Evolutionary conservation across 345 rosid species (phyloP), one percentile per base, ranked within the genome.

Genomic region (Pistacia atlantica): DNA sequence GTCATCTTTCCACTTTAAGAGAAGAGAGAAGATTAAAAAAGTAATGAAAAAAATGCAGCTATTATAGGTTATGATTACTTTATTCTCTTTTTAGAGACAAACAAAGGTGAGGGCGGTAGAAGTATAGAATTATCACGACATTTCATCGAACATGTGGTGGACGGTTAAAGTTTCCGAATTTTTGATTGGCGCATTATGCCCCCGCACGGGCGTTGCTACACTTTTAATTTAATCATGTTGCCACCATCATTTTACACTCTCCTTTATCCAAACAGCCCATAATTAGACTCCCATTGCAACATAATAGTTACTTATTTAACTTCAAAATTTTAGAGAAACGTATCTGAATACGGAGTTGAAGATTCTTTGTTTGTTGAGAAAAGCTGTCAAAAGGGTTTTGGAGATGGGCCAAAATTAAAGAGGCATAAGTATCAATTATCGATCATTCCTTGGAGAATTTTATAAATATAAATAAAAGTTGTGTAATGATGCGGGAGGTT

Each of bases 141-240:
- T 11, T 33, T 4, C 22, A 17, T 68, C 5, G 4, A 69, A 25
- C 38, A 58, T 58, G 35, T 58, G 65, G 75, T 14, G 65, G 22
- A 22, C 1, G 20, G 25, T 71, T 58, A 37, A 71, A 38, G 65
- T 57, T 25, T 20, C 46, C 42, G 25, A 28, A 28, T 46, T 25
- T 42, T 46, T 60, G 57, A 72, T 72, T 72, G 12, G 56, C 3
- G 56, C 75, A 72, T 72, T 62, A 72, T 59, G 38, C 62, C 22
- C 11, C 72, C 60, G 60, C 72, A 69, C 72, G 72, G 46, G 72
- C 60, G 35, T 22, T 42, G 72, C 72, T 38, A 14, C 59, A 0
- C 17, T 37, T 6, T 25, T 16, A 49, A 25, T 25, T 25, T 68
- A 38, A 68, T 49, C 12, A 49, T 16, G 72, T 31, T 48, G 55